These are phyloP conservation scores for Bauhinia variegata DNA, from an alignment of 306 rosid species.

Conservation along the genomic window DNA sequence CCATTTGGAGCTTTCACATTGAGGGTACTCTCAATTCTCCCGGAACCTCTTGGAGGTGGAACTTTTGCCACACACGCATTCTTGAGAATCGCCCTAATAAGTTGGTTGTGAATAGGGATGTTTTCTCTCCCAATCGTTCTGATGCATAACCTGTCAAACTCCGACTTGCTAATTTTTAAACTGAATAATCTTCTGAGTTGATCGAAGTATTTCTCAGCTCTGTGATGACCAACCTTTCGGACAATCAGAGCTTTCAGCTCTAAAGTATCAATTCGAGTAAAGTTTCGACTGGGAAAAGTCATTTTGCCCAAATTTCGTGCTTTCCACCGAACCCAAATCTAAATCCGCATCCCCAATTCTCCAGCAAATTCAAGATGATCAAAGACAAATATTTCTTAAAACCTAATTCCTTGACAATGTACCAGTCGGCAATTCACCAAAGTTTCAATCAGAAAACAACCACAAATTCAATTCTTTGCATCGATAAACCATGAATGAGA, in stretches of 20 bases:
- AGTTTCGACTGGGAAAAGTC: constrained; percentile 52
- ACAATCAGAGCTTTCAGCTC: constrained; percentile 77
- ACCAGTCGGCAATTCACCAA: constrained; percentile 45
- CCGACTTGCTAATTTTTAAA: constrained; percentile 65
- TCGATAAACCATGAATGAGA: neutral
- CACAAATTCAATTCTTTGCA: neutral
- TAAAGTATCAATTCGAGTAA: constrained; percentile 65
- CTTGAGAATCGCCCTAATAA: constrained; percentile 70
- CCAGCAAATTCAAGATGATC: constrained; percentile 49
- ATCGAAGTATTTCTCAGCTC: constrained; percentile 75
- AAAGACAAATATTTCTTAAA: constrained; percentile 47
- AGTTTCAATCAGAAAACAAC: constrained; percentile 42
- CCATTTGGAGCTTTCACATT: constrained; percentile 57
- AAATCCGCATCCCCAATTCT: constrained; percentile 39
- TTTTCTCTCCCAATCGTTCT: constrained; percentile 78
- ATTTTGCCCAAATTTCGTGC: constrained; percentile 29
- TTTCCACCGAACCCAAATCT: constrained; percentile 36
- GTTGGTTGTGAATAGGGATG: constrained; percentile 73
- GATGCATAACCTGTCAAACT: constrained; percentile 70
- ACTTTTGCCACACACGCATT: constrained; percentile 72
- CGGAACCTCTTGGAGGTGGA: constrained; percentile 56
- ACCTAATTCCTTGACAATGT: constrained; percentile 52
- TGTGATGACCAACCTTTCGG: constrained; percentile 69
- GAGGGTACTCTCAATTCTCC: constrained; percentile 41
- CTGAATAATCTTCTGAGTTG: constrained; percentile 66